Evolutionary conservation across 805 yeast genomes (phyloP).

Genomic region (Sungouiella thailandica): DNA sequence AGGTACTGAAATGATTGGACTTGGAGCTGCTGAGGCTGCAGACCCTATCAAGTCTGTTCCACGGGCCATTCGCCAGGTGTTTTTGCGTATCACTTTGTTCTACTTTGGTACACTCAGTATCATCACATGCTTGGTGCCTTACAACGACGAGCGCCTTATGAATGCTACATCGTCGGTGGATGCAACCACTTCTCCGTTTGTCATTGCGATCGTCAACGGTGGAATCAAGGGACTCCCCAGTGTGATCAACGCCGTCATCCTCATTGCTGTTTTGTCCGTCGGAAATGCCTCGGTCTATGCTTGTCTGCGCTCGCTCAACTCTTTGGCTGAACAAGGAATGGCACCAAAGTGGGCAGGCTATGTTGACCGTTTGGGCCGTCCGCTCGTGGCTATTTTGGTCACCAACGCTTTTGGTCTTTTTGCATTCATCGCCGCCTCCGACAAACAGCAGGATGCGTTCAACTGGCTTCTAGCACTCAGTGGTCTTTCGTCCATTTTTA

Average conservation of each 20-base stretch:
- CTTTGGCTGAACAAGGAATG: constrained; percentile 66
- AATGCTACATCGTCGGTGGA: constrained; percentile 52
- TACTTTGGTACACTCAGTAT: constrained; percentile 44
- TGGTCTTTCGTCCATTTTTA: constrained; percentile 22
- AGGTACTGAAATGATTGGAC: constrained; percentile 62
- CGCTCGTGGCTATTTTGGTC: constrained; percentile 32
- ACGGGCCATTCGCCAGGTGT: constrained; percentile 58
- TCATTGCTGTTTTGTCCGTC: constrained; percentile 68
- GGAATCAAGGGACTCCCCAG: constrained; percentile 65
- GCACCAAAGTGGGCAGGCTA: constrained; percentile 50
- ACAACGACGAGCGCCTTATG: constrained; percentile 40
- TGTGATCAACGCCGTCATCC: constrained; percentile 68
- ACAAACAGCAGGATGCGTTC: constrained; percentile 18
- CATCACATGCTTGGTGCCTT: constrained; percentile 45
- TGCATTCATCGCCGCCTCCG: constrained; percentile 50
- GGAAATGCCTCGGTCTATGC: constrained; percentile 74
- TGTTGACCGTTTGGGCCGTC: constrained; percentile 39
- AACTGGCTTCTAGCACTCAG: constrained; percentile 24
- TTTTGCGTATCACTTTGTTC: constrained; percentile 58
- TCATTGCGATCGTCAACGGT: constrained; percentile 59
- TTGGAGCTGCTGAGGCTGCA: constrained; percentile 62
- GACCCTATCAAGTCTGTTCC: constrained; percentile 61
- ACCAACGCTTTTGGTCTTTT: constrained; percentile 49
- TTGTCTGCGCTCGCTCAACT: constrained; percentile 64
- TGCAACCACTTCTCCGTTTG: constrained; percentile 62